Percentiles rank a stretch among this genome's conserved stretches.
Evolutionary conservation across 208 protist species (phyloP).

Genomic region (Leishmania amazonensis): DNA sequence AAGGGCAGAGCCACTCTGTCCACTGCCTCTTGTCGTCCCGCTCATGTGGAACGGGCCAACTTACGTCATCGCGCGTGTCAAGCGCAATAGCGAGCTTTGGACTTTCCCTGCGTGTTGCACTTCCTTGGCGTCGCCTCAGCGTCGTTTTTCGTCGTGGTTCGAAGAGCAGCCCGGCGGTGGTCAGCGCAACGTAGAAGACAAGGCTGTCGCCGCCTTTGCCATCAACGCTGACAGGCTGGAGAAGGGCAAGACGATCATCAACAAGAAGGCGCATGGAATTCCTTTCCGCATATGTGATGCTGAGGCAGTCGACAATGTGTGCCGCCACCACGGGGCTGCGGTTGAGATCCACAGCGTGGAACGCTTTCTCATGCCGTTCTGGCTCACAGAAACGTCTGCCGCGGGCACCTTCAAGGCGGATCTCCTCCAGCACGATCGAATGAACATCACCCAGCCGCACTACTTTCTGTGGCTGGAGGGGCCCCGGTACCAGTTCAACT

Average conservation of each 20-base stretch:
- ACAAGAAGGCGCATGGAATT: conserved; percentile 79
- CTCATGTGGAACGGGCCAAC: neutral
- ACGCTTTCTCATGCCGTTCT: conserved; percentile 88
- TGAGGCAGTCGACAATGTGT: conserved; percentile 80
- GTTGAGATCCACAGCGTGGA: conserved; percentile 73
- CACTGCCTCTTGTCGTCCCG: neutral
- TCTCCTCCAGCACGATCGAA: conserved; percentile 78
- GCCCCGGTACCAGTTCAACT: conserved; percentile 86
- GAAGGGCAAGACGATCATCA: conserved; percentile 57
- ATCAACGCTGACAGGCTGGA: conserved; percentile 70
- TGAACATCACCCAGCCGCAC: conserved; percentile 77
- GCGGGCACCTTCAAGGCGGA: conserved; percentile 78
- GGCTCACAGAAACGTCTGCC: conserved; percentile 72
- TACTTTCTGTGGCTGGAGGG: conserved; percentile 84
- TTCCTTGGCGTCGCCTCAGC: neutral
- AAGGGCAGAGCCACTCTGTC: neutral
- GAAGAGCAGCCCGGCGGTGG: conserved; percentile 43
- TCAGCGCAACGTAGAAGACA: conserved; percentile 24
- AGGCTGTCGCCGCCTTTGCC: conserved; percentile 58
- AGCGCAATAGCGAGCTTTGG: neutral
- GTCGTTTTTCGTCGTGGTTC: conserved; percentile 64
- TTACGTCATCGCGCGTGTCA: neutral
- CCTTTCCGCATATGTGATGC: conserved; percentile 78
- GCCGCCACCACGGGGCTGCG: conserved; percentile 66
- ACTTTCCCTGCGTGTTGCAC: neutral